These are phyloP conservation scores for Spathaspora gorwiae DNA, from an alignment of 805 yeast species.

Conservation along the genomic window DNA sequence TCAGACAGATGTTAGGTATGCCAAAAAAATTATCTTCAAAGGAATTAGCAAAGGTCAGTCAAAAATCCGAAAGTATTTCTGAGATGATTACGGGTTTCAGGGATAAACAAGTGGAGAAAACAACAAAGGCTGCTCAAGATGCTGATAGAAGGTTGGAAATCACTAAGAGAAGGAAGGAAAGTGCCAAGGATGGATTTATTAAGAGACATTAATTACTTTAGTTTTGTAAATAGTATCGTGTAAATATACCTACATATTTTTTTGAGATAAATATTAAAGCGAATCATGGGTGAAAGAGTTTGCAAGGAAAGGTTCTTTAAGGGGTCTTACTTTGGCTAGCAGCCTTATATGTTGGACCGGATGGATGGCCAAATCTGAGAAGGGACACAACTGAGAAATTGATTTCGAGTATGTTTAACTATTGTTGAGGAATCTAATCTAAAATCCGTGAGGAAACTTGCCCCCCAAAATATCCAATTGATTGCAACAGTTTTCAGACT, in stretches of 20 bases:
- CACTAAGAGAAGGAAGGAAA: slow-evolving; percentile 29
- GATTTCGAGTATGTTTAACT: too few species aligned
- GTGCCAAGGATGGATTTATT: slow-evolving; percentile 28
- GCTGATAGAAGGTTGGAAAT: slow-evolving; percentile 35
- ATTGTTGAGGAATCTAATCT: too few species aligned
- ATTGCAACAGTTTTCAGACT: too few species aligned
- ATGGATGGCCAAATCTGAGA: background rate
- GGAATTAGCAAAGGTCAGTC: slow-evolving; percentile 15
- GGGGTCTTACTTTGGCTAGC: background rate
- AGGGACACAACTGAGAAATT: too few species aligned
- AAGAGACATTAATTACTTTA: slow-evolving; percentile 29
- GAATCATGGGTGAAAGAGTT: background rate
- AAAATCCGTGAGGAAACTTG: too few species aligned
- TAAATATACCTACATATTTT: too few species aligned
- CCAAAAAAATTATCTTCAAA: slow-evolving; percentile 55
- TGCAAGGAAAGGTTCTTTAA: background rate
- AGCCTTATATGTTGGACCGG: too few species aligned
- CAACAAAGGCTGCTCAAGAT: slow-evolving; percentile 29
- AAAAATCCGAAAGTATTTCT: slow-evolving; percentile 25
- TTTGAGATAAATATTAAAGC: background rate
- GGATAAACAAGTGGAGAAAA: slow-evolving; percentile 26
- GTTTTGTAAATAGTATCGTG: too few species aligned
- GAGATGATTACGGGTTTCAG: slow-evolving; percentile 36
- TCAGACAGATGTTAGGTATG: slow-evolving; percentile 55
- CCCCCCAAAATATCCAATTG: too few species aligned